These are phyloP conservation scores for Penicillium egyptiacum DNA, from an alignment of 495 filamentous ascomycete species.

Conservation along the genomic window DNA sequence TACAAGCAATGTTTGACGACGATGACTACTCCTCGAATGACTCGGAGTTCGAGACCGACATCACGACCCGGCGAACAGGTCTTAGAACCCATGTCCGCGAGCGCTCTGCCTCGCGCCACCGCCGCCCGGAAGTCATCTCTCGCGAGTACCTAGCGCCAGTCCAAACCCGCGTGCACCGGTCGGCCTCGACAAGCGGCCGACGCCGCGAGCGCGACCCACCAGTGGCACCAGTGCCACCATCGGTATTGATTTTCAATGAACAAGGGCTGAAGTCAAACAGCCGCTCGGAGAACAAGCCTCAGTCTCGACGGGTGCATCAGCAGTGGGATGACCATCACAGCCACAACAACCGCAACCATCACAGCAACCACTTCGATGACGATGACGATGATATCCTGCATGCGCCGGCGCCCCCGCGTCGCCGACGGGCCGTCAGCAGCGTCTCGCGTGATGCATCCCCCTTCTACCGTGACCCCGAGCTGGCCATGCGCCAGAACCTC, in stretches of 20 bases:
- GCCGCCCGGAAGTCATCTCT: constrained; percentile 24
- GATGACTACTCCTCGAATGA: constrained; percentile 24
- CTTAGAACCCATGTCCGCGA: constrained; percentile 27
- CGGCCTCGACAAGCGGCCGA: constrained; percentile 45
- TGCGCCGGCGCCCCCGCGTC: not conserved
- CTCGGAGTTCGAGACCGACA: constrained; percentile 44
- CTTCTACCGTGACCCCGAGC: constrained; percentile 36
- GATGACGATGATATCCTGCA: constrained; percentile 14
- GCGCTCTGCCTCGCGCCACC: constrained; percentile 44
- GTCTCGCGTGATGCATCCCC: constrained; percentile 25
- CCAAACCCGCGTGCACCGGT: constrained; percentile 36
- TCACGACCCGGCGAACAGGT: constrained; percentile 33
- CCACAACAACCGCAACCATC: constrained; percentile 13
- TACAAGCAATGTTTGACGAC: constrained; percentile 20
- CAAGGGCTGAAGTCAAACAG: constrained; percentile 18
- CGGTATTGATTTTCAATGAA: constrained; percentile 31
- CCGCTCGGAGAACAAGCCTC: constrained; percentile 19
- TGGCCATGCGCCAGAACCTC: constrained; percentile 39
- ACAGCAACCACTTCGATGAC: constrained; percentile 31
- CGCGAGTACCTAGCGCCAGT: constrained; percentile 21
- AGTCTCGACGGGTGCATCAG: constrained; percentile 23
- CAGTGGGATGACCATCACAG: constrained; percentile 20
- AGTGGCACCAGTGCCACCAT: constrained; percentile 5
- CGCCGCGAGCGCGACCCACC: constrained; percentile 21
- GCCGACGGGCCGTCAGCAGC: constrained; percentile 22